Evolutionary conservation across 2,329 filamentous ascomycete genomes (phyloP), one percentile per base, ranked within the genome.

Genomic region (Alternaria rosae): DNA sequence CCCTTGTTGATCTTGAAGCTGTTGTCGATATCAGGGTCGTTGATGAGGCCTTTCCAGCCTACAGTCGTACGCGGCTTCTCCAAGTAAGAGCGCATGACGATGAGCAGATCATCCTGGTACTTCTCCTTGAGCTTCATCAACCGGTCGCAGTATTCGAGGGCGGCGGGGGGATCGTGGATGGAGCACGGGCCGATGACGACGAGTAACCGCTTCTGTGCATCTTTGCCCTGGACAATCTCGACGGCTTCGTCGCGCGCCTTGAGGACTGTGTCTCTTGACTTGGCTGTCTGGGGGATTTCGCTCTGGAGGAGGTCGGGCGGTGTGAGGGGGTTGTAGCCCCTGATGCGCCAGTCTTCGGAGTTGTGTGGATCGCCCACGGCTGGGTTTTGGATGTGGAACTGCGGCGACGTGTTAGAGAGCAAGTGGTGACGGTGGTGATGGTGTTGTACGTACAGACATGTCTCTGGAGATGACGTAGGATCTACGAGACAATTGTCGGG

Each of bases 1-100:
- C 95, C 95, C 86, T 98, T 98, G 86, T 98, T 98, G 84, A 99
- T 98, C 83, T 97, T 90, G 91, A 97, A 98, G 81, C 91, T 95
- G 80, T 97, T 94, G 81, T 98, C 94, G 77, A 99, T 97, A 76
- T 98, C 94, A 2, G 95, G 95, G 82, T 99, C 95, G 80, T 99
- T 98, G 84, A 99, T 97, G 73, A 99, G 85, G 52, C 95, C 95
- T 85, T 99, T 99, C 95, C 95, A 99, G 71, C 95, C 95, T 26
- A 99, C 93, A 0, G 95, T 99, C 26, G 95, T 99, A 68, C 95
- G 90, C 21, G 95, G 95, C 86, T 99, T 99, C 86, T 99, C 95
- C 63, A 99, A 89, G 87, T 99, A 99, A 67, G 93, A 92, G 72
- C 95, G 92, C 95, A 99, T 99, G 65, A 99, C 91, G 71, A 99